Percentiles rank a stretch among this genome's conserved stretches.
phyloP scores from a whole-genome alignment of 2,329 filamentous ascomycete species.

The Cryphonectria japonica region DNA sequence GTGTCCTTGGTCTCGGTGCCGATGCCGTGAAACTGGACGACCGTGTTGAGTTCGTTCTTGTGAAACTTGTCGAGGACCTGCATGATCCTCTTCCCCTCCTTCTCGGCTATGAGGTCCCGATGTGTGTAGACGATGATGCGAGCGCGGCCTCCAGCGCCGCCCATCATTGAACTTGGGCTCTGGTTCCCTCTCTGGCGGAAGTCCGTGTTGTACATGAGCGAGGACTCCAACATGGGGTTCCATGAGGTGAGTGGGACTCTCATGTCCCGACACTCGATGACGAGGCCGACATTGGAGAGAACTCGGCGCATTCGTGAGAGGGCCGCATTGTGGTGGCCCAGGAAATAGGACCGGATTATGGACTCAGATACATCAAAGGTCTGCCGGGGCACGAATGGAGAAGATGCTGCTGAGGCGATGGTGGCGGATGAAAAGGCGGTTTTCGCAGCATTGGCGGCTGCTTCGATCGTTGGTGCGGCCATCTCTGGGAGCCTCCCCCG shows the following conservation, averaged over 20 bases:
- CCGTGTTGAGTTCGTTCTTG: conserved; percentile 40
- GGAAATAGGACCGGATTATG: conserved; percentile 87
- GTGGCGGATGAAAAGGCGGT: conserved; percentile 26
- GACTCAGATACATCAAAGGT: conserved; percentile 72
- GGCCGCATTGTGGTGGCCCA: conserved; percentile 88
- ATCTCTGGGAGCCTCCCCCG: not conserved
- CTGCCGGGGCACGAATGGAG: conserved; percentile 72
- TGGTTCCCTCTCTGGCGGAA: conserved; percentile 21
- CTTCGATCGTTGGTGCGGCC: conserved; percentile 18
- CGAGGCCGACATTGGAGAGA: conserved; percentile 79
- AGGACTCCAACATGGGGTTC: conserved; percentile 86
- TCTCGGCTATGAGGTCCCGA: conserved; percentile 65
- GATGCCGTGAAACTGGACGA: conserved; percentile 38
- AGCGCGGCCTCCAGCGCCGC: conserved; percentile 55
- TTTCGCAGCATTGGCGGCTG: conserved; percentile 25
- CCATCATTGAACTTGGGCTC: conserved; percentile 52
- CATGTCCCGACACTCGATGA: conserved; percentile 94
- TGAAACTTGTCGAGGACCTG: conserved; percentile 44
- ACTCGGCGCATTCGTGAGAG: conserved; percentile 80
- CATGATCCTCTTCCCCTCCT: conserved; percentile 36
- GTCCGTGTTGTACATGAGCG: conserved; percentile 60
- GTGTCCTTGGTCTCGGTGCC: conserved; percentile 38
- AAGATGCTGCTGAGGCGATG: conserved; percentile 20
- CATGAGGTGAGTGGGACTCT: conserved; percentile 86
- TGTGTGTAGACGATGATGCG: conserved; percentile 92